Conservation (phyloP, 176 grass and related monocot species). For the Carex kokanica region DNA sequence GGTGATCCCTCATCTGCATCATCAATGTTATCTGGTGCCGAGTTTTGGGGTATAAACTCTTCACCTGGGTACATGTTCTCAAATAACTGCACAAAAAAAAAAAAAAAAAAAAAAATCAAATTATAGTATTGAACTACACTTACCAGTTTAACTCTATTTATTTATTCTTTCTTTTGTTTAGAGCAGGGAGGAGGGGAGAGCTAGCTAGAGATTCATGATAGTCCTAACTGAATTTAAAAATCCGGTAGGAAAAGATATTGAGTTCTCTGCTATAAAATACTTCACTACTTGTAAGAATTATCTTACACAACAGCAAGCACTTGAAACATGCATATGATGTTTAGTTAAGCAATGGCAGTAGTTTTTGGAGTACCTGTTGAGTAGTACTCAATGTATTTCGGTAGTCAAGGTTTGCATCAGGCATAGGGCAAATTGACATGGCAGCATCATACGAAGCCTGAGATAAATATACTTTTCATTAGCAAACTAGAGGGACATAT, state of each 20-base stretch:
- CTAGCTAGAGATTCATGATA: conserved; percentile 28
- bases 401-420: conserved; percentile 85
- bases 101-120: conserved; percentile 25
- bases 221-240: conserved; percentile 16
- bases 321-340: conserved; percentile 28
- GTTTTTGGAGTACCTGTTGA: conserved; percentile 51
- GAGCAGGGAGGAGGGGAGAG: conserved; percentile 1
- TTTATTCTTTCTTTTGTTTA: background rate
- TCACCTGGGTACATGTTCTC: conserved; percentile 56
- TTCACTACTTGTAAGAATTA: background rate
- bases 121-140: conserved; percentile 27
- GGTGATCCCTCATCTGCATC: conserved; percentile 26
- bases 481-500: no score
- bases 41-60: conserved; percentile 57
- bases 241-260: background rate
- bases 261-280: conserved; percentile 11
- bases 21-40: conserved; percentile 44
- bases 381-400: conserved; percentile 58
- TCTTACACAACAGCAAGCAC: background rate
- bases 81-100: conserved; percentile 53
- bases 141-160: background rate
- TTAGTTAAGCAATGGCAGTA: conserved; percentile 20
- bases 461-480: background rate
- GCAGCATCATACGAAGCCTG: conserved; percentile 56
- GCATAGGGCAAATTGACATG: conserved; percentile 55